Base-by-base conservation (phyloP, 176 grass and related monocot species). In the Pontederia paniculata region DNA sequence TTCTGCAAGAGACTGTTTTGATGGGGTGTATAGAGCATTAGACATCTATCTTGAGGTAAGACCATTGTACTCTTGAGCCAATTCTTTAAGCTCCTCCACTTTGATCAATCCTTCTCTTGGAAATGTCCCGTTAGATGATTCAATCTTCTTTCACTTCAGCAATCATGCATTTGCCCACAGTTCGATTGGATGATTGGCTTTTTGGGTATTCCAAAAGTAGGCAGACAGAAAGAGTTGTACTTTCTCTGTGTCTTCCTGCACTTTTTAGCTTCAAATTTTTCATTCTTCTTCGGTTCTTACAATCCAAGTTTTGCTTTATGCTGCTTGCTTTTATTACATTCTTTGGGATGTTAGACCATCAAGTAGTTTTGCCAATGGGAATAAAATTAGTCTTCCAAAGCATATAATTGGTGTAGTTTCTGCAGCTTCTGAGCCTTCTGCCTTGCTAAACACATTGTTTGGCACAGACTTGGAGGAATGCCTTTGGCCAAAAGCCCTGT, bases 1-100 rank as follows among this genome's bases (percentile, higher is more conserved):
- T 76, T 69, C 67, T 10, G 91, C 91, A 9, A 78, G 91, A 80
- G 86, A 97, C 12, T 90, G 91, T 71, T 87, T 76, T 13, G 91
- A 97, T 72, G 91, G 86, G 2, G 91, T 97, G 11, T 97, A 90
- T 67, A 87, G 91, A 44, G 82, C 86, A 10, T 55, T 89, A 4
- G 91, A 97, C 73, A 97, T 97, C 74, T 97, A 90, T 60, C 82
- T 97, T 14, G 85, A 90, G 79, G 91, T 96, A 71, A 80, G 12
- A 25, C 2, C n/a, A n/a, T 12, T 65, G 43, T 25, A 16, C 46
- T 8, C 3, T 21, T 67, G 22, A 9, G 17, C 54, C n/a, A 47
- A 73, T 70, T 50, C 48, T 6, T 50, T 9, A 17, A 50, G n/a
- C 48, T 16, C 48, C 48, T 16, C 48, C 48, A 16, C n/a, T 50